Conservation (phyloP, 345 rosid genomes). For the Eucalyptus sp. region DNA sequence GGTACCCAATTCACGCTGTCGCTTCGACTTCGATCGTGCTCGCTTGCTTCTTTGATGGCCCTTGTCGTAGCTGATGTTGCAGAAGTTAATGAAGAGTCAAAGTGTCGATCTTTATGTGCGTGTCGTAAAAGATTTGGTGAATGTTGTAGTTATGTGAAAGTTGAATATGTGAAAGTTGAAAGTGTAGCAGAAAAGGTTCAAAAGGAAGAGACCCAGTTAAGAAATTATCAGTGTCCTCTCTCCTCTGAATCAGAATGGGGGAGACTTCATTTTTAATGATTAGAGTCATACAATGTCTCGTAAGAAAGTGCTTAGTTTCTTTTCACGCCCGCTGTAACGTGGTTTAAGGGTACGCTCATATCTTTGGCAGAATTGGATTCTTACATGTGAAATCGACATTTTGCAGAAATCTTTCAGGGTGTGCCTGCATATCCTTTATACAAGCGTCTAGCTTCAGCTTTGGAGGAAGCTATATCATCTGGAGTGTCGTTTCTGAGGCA, state of each 20-base stretch:
- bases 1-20: background rate
- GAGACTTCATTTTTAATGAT: background rate
- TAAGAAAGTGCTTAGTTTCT: background rate
- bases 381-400: background rate
- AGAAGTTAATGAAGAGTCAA: background rate
- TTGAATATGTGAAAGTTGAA: background rate
- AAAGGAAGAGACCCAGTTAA: background rate
- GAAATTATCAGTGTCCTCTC: background rate
- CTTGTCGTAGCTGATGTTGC: background rate
- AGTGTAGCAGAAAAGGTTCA: background rate
- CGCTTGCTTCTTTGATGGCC: background rate
- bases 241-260: background rate
- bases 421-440: slow-evolving; percentile 21
- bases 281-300: background rate
- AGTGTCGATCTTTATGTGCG: background rate
- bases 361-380: background rate
- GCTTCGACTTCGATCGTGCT: background rate
- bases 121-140: background rate
- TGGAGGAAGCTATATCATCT: slow-evolving; percentile 24
- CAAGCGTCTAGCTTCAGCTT: slow-evolving; percentile 27
- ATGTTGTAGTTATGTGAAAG: background rate
- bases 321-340: background rate
- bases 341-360: background rate
- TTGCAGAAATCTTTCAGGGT: background rate
- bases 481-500: background rate